Base-by-base conservation (phyloP, 495 filamentous ascomycete species). In the Xanthoparmelia taractica region DNA sequence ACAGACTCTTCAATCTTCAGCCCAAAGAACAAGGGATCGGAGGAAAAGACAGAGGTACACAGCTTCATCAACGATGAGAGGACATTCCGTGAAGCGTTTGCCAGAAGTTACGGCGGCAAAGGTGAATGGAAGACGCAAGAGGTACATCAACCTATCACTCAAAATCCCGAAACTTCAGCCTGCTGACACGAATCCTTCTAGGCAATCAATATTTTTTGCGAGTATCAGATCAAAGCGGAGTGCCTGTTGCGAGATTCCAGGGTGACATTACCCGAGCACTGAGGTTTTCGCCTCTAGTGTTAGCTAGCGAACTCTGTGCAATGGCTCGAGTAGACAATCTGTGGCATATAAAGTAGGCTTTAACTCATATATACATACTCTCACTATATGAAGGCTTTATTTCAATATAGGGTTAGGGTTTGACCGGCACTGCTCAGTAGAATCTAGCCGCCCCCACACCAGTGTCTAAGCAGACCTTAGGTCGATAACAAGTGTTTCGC, bases 71-170 rank as follows among this genome's bases (percentile, higher is more conserved):
- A 79, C 59, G 76, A 83, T 38, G 76, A 81, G 56, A 71, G 67
- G 2, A 68, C 40, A 25, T 86, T 75, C 70, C 72, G 78, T 63
- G 69, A 80, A 56, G 79, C 78, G 2, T 83, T 87, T 58, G 79
- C 77, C 0, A 70, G 76, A 25, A 75, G 78, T 54, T 67, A 75
- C 5, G 71, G 73, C 37, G 83, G 83, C 0, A 75, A 76, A 43
- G 77, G 77, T 23, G 79, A 82, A 70, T 70, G 68, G 25, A 85
- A 84, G 71, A 65, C 82, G 65, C 80, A 70, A 18, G 76, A 85
- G 70, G 76, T 78, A 73, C 59, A 73, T 66, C 2, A 2, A 43
- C 18, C 3, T 7, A 43, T 43, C 18, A 18, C 20, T 18, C 40
- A 18, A 2, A 20, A 20, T 8, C 20, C 8, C 40, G 18, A 43